A percentile compares a stretch with the other conserved stretches of the same genome.
Evolutionary conservation across 225 moss, liverwort and hornwort genomes (phyloP).

Genomic region (Pseudoscleropodium purum): DNA sequence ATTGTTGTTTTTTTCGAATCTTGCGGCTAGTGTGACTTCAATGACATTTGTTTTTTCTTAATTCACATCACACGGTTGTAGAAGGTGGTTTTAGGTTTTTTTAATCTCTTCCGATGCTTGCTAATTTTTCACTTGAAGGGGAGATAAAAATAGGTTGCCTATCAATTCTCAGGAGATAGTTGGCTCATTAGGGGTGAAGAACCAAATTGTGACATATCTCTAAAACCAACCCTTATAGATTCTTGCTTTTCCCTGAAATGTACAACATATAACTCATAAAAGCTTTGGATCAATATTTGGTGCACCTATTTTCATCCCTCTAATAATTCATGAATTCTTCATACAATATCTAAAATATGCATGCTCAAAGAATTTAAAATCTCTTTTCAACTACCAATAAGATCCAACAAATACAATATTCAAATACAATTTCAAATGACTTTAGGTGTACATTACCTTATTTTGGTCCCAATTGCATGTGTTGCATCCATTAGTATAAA

Average conservation of each 20-base stretch:
- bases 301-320: not conserved
- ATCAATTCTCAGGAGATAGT: no score
- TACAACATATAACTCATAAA: not conserved
- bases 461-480: accelerated
- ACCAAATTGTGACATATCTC: not conserved
- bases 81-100: no score
- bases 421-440: not conserved
- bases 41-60: no score
- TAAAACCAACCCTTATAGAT: not conserved
- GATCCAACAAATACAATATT: no score
- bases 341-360: not conserved
- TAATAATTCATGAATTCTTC: not conserved
- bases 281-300: not conserved
- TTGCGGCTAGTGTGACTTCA: no score
- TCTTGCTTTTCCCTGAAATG: not conserved
- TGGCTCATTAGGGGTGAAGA: not conserved
- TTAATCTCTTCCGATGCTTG: no score
- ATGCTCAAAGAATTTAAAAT: no score
- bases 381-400: not conserved
- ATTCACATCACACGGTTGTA: no score
- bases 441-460: no score
- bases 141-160: no score
- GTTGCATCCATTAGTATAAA: not conserved
- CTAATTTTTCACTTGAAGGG: no score
- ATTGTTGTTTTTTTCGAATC: no score